Evolutionary conservation across 495 filamentous ascomycete species (phyloP).

Genomic region (Penicillium atrosanguineum): DNA sequence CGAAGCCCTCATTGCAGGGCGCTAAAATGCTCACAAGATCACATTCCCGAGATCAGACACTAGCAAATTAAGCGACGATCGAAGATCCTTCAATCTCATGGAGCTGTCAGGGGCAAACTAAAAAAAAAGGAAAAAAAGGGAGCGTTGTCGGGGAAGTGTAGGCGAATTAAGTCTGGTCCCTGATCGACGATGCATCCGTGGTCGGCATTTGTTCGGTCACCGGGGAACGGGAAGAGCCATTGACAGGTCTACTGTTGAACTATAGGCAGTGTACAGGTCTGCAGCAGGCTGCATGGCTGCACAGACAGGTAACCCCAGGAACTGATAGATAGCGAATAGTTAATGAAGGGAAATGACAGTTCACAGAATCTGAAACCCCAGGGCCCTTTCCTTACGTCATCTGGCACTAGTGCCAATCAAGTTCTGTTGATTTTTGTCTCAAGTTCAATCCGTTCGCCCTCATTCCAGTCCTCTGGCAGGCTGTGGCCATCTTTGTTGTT

Average conservation of each 20-base stretch:
- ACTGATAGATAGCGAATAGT: background rate
- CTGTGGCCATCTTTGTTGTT: constrained; percentile 11
- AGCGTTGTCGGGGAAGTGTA: background rate
- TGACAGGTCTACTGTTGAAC: background rate
- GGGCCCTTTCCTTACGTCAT: constrained; percentile 24
- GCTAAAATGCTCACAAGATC: background rate
- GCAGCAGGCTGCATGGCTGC: background rate
- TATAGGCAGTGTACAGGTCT: background rate
- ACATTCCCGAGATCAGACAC: background rate
- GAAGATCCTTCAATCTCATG: background rate
- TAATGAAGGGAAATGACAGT: background rate
- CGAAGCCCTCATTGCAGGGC: background rate
- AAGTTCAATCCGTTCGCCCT: constrained; percentile 11
- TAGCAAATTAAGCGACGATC: background rate
- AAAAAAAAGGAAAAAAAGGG: background rate
- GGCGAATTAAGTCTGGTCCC: background rate
- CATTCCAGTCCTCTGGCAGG: constrained; percentile 29
- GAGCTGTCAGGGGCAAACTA: background rate
- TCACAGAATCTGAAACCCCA: constrained; percentile 14
- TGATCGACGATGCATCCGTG: constrained; percentile 17
- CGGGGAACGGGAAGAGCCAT: background rate
- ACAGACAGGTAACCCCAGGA: background rate
- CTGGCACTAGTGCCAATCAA: constrained; percentile 24
- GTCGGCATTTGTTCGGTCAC: background rate
- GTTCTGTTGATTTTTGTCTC: constrained; percentile 32